phyloP scores from a whole-genome alignment of 139 green algal genomes.

The Raphidocelis subcapitata region DNA sequence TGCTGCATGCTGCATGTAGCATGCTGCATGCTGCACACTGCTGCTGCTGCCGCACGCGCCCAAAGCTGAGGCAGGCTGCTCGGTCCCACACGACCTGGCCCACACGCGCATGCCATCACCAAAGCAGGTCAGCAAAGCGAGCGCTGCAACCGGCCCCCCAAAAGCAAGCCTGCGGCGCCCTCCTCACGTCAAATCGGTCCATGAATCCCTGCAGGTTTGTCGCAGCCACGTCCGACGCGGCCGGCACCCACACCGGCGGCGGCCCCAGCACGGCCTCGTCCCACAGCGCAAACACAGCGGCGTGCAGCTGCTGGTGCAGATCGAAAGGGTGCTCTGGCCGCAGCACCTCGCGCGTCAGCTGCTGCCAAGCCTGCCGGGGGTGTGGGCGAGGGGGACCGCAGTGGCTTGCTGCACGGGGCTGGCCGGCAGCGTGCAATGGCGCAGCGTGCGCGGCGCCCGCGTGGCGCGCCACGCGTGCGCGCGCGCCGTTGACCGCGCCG shows the following conservation, averaged over 20 bases:
- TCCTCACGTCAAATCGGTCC: slow-evolving; percentile 36
- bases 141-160: too few relatives aligned
- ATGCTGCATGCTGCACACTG: neutral
- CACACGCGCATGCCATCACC: neutral
- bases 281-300: slow-evolving; percentile 46
- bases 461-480: too few relatives aligned
- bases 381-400: too few relatives aligned
- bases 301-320: slow-evolving; percentile 53
- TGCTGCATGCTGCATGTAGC: neutral
- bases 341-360: slow-evolving; percentile 41
- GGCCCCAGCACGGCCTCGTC: slow-evolving; percentile 43
- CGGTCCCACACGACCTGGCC: neutral
- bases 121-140: too few relatives aligned
- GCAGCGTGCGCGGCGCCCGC: too few relatives aligned
- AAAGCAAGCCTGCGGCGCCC: too few relatives aligned
- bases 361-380: slow-evolving; percentile 39
- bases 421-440: too few relatives aligned
- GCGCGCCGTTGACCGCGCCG: too few relatives aligned
- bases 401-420: too few relatives aligned
- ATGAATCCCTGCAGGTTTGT: slow-evolving; percentile 72
- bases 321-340: slow-evolving; percentile 51
- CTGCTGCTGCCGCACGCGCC: neutral
- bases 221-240: neutral
- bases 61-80: neutral
- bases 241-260: slow-evolving; percentile 63